Conservation (phyloP, 2,329 filamentous ascomycete species). For the Talaromyces verruculosus region DNA sequence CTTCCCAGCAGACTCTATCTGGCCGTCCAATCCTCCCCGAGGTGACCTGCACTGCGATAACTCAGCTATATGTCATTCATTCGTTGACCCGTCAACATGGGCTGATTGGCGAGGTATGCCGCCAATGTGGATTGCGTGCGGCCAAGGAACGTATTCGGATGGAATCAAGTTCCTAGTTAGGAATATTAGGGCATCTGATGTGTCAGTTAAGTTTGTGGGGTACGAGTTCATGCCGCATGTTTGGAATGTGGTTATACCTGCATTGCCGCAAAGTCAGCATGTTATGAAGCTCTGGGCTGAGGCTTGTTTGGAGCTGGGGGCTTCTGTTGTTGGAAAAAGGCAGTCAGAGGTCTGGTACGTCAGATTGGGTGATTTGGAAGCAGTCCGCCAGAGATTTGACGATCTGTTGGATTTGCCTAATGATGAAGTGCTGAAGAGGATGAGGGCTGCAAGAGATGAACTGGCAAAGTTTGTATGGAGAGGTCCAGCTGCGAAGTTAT, state of each 20-base stretch:
- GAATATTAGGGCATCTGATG: conserved; percentile 1
- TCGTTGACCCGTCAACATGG: conserved; percentile 9
- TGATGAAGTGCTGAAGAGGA: conserved; percentile 9
- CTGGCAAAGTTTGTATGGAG: not conserved
- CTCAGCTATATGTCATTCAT: conserved; percentile 11
- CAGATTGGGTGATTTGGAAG: conserved; percentile 7
- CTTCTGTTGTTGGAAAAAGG: not conserved
- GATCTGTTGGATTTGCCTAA: conserved; percentile 10
- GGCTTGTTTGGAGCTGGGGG: conserved; percentile 8
- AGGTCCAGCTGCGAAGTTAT: conserved; percentile 7
- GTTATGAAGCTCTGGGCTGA: conserved; percentile 12
- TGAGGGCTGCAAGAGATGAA: conserved; percentile 15
- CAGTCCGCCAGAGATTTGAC: not conserved
- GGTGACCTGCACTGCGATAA: conserved; percentile 15
- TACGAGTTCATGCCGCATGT: conserved; percentile 19
- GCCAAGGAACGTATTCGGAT: conserved; percentile 12
- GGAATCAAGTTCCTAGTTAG: conserved; percentile 12
- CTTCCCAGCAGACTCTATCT: no score
- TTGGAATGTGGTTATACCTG: conserved; percentile 14
- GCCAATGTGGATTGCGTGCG: conserved; percentile 18
- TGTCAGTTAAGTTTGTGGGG: conserved; percentile 4
- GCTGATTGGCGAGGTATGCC: conserved; percentile 12
- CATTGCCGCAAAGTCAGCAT: conserved; percentile 13
- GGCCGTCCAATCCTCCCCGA: conserved; percentile 2
- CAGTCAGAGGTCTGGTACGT: conserved; percentile 15